A percentile compares a stretch with the other conserved stretches of the same genome.
Evolutionary conservation across 2,329 filamentous ascomycete species (phyloP).

Genomic region (Exophiala oligosperma): DNA sequence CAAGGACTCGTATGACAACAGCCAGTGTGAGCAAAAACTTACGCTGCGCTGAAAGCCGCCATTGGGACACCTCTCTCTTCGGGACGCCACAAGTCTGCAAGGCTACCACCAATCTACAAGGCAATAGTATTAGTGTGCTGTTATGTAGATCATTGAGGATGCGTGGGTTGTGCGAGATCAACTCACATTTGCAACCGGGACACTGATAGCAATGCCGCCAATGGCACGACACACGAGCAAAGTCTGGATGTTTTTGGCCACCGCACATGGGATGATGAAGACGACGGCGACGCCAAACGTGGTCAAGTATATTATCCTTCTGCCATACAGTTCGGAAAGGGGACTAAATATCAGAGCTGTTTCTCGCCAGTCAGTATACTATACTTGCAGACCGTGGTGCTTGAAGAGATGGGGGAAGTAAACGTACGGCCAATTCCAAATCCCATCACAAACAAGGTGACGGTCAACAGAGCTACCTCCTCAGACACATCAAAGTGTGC

Average conservation of each 20-base stretch:
- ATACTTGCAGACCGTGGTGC: too few species aligned
- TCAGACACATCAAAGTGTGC: slow-evolving; percentile 45
- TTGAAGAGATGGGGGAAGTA: neutral
- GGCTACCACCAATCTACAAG: slow-evolving; percentile 63
- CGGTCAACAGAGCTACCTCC: slow-evolving; percentile 47
- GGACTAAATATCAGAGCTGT: slow-evolving; percentile 32
- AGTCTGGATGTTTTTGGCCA: slow-evolving; percentile 72
- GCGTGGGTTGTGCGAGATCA: too few species aligned
- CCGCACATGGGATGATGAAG: slow-evolving; percentile 77
- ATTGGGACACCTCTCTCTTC: slow-evolving; percentile 83
- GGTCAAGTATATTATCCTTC: slow-evolving; percentile 52
- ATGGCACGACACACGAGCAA: slow-evolving; percentile 74
- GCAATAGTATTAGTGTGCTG: too few species aligned
- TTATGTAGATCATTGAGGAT: too few species aligned
- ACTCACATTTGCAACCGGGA: slow-evolving; percentile 75
- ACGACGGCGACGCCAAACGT: slow-evolving; percentile 70
- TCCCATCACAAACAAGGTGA: slow-evolving; percentile 44
- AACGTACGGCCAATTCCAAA: slow-evolving; percentile 40
- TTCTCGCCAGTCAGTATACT: neutral
- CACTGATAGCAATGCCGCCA: slow-evolving; percentile 79
- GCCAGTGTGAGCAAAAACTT: too few species aligned
- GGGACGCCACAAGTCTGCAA: slow-evolving; percentile 77
- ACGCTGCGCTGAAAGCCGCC: slow-evolving; percentile 46
- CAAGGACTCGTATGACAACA: too few species aligned
- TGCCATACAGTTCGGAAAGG: slow-evolving; percentile 19